phyloP scores from a whole-genome alignment of 2,329 filamentous ascomycete species.

The Phialophora verrucosa region DNA sequence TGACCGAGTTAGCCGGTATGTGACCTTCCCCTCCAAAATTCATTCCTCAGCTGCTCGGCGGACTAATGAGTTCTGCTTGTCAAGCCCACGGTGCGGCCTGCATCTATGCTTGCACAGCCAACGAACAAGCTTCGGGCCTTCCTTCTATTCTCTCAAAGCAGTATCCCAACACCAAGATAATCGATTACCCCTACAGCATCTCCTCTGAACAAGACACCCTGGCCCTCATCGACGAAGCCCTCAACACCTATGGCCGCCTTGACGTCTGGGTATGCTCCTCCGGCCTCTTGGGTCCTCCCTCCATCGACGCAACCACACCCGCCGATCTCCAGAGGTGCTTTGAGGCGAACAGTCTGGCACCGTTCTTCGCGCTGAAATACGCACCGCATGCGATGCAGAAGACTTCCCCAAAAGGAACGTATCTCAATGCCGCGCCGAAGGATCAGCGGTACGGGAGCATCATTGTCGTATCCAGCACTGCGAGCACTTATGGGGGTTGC shows the following conservation, averaged over 20 bases:
- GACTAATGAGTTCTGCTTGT: neutral
- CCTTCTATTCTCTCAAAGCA: slow-evolving; percentile 47
- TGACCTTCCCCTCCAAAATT: neutral
- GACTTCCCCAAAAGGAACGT: slow-evolving; percentile 58
- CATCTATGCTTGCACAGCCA: slow-evolving; percentile 55
- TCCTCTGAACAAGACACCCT: slow-evolving; percentile 66
- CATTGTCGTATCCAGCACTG: slow-evolving; percentile 65
- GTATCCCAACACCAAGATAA: slow-evolving; percentile 64
- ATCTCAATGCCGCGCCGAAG: slow-evolving; percentile 67
- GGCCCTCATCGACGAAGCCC: slow-evolving; percentile 65
- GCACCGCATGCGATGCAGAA: slow-evolving; percentile 69
- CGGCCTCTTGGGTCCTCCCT: slow-evolving; percentile 62
- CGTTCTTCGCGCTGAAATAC: slow-evolving; percentile 70
- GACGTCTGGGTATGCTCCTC: slow-evolving; percentile 67
- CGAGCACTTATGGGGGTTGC: slow-evolving; percentile 63
- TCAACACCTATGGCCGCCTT: slow-evolving; percentile 64
- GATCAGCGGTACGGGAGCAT: slow-evolving; percentile 66
- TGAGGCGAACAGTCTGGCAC: slow-evolving; percentile 65
- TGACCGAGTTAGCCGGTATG: slow-evolving; percentile 61
- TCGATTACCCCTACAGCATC: slow-evolving; percentile 65
- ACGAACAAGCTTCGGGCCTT: slow-evolving; percentile 29
- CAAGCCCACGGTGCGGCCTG: slow-evolving; percentile 68
- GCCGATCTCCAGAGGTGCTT: slow-evolving; percentile 63
- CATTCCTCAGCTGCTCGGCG: neutral
- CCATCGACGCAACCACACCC: slow-evolving; percentile 62